A percentile compares a stretch with the other conserved stretches of the same genome.
Conservation (phyloP, 2,329 filamentous ascomycete species). For the Blastomyces percursus region DNA sequence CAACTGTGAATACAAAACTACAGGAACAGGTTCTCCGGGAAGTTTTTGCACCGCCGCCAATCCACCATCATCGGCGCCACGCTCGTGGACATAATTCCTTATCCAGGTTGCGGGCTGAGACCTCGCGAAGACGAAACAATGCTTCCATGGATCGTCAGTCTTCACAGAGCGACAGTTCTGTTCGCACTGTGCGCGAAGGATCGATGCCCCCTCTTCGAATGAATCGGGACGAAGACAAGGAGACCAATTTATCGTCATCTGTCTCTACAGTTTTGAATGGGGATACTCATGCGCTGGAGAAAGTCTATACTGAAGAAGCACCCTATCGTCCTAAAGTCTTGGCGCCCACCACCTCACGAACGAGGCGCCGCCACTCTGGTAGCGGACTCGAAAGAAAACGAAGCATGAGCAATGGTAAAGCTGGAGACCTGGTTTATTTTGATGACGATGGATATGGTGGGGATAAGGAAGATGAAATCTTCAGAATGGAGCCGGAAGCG, state of each 20-base stretch:
- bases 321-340: slow-evolving; percentile 20
- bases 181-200: slow-evolving; percentile 13
- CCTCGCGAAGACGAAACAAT: slow-evolving; percentile 24
- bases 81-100: slow-evolving; percentile 52
- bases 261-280: slow-evolving; percentile 30
- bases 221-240: slow-evolving; percentile 17
- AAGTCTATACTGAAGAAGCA: slow-evolving; percentile 26
- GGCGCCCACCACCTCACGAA: slow-evolving; percentile 16
- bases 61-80: slow-evolving; percentile 68
- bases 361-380: slow-evolving; percentile 68
- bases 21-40: slow-evolving; percentile 88
- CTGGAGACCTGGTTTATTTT: slow-evolving; percentile 78
- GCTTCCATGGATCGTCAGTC: slow-evolving; percentile 25
- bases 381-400: slow-evolving; percentile 67
- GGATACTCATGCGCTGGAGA: slow-evolving; percentile 25
- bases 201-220: slow-evolving; percentile 12
- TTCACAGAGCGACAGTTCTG: slow-evolving; percentile 16
- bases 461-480: slow-evolving; percentile 62
- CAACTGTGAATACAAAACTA: slow-evolving; percentile 75
- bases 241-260: slow-evolving; percentile 26
- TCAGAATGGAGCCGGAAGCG: slow-evolving; percentile 52
- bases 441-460: slow-evolving; percentile 79
- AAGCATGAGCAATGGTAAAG: slow-evolving; percentile 56
- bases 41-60: slow-evolving; percentile 73
- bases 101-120: slow-evolving; percentile 36